Percentiles rank a stretch among this genome's conserved stretches.
Evolutionary conservation across 768 basidiomycete species (phyloP).

Genomic region (Phanerochaete sordida): DNA sequence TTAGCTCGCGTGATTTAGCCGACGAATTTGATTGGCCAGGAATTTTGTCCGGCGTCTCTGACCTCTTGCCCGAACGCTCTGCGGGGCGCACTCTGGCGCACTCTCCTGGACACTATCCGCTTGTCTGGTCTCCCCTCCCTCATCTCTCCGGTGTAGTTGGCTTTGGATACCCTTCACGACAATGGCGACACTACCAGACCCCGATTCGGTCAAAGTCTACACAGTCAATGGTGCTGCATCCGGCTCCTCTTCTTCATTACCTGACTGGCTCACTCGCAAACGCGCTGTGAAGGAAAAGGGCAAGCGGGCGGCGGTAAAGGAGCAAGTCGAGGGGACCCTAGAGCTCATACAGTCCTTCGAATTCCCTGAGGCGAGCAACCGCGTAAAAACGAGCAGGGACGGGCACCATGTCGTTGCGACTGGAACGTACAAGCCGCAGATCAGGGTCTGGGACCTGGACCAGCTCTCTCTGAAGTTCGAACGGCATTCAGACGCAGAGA

Average conservation of each 20-base stretch:
- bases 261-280: constrained; percentile 87
- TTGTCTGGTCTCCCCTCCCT: neutral
- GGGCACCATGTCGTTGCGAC: constrained; percentile 93
- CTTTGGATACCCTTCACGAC: neutral
- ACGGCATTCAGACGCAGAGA: constrained; percentile 93
- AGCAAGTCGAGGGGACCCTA: constrained; percentile 79
- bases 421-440: constrained; percentile 97
- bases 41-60: constrained; percentile 3
- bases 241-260: constrained; percentile 87
- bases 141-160: no score
- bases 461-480: constrained; percentile 94
- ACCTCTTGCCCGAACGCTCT: neutral
- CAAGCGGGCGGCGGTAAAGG: constrained; percentile 56
- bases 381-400: constrained; percentile 85
- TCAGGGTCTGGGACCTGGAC: constrained; percentile 92
- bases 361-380: constrained; percentile 94
- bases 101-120: neutral
- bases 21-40: neutral
- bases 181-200: constrained; percentile 24
- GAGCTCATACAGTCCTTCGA: constrained; percentile 96
- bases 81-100: neutral
- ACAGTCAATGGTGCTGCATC: constrained; percentile 92
- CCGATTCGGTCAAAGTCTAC: constrained; percentile 74
- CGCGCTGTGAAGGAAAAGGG: constrained; percentile 62
- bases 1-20: neutral